Conservation (phyloP, 1,139 yeast species). For the Arxiozyma slooffiae region DNA sequence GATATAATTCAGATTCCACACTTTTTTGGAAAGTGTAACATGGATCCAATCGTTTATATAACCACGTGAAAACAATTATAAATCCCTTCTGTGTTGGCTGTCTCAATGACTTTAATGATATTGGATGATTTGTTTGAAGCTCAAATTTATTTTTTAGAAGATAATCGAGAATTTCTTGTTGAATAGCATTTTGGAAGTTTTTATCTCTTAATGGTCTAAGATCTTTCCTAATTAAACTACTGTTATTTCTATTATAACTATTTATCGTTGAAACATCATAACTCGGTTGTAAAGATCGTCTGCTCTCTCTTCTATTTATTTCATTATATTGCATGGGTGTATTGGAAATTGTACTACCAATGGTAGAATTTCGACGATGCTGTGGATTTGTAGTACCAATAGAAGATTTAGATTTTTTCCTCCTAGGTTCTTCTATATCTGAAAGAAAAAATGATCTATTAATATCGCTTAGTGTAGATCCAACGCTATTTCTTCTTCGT, state of each 20-base stretch:
- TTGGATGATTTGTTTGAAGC: conserved; percentile 58
- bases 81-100: conserved; percentile 88
- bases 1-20: conserved; percentile 68
- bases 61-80: conserved; percentile 65
- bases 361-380: conserved; percentile 1
- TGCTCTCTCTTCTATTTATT: background rate
- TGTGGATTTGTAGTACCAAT: conserved; percentile 10
- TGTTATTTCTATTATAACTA: background rate
- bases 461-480: conserved; percentile 2
- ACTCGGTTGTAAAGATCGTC: conserved; percentile 6
- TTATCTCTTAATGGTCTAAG: conserved; percentile 73
- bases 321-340: background rate
- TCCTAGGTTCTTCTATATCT: background rate
- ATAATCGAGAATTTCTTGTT: conserved; percentile 59
- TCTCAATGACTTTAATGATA: conserved; percentile 54
- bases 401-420: conserved; percentile 11
- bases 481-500: conserved; percentile 5
- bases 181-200: conserved; percentile 53
- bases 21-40: conserved; percentile 59
- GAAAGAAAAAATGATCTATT: background rate
- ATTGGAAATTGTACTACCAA: background rate
- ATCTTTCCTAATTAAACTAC: conserved; percentile 34
- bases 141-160: conserved; percentile 58
- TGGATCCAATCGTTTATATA: conserved; percentile 71
- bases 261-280: background rate